Conservation (phyloP, 2,329 filamentous ascomycete genomes). For the Acarospora socialis region DNA sequence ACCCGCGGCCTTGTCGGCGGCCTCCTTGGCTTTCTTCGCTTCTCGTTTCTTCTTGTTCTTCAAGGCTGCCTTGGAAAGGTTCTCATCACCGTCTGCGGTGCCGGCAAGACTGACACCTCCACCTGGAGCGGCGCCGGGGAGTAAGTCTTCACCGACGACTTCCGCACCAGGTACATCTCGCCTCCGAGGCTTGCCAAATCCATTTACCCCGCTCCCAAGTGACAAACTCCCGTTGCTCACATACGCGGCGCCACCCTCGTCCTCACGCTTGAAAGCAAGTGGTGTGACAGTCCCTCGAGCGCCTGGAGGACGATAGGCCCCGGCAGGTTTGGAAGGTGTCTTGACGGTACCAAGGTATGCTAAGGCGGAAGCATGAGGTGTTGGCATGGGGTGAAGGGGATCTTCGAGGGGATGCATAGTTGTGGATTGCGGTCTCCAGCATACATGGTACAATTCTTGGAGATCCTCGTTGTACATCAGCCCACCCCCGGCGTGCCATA, state of each 20-base stretch:
- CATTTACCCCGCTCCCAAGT: conserved; percentile 49
- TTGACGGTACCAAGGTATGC: conserved; percentile 75
- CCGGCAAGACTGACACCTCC: conserved; percentile 52
- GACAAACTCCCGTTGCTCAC: conserved; percentile 63
- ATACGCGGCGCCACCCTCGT: conserved; percentile 85
- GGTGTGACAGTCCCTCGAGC: conserved; percentile 81
- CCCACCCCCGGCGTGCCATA: conserved; percentile 81
- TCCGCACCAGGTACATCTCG: conserved; percentile 82
- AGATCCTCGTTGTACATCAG: conserved; percentile 95
- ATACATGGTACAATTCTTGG: conserved; percentile 80
- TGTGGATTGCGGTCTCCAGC: conserved; percentile 65
- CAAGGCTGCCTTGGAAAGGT: conserved; percentile 65
- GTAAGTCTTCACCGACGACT: conserved; percentile 45
- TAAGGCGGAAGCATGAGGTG: conserved; percentile 68
- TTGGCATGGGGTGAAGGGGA: conserved; percentile 58
- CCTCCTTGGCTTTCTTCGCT: conserved; percentile 80
- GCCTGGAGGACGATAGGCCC: conserved; percentile 88
- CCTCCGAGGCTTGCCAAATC: conserved; percentile 61
- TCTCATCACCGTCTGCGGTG: conserved; percentile 51
- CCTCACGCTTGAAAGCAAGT: conserved; percentile 91
- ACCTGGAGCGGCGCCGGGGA: conserved; percentile 55
- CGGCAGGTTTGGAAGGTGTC: conserved; percentile 91
- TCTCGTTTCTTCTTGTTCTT: conserved; percentile 99
- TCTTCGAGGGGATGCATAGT: conserved; percentile 50
- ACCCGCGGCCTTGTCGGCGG: conserved; percentile 44